phyloP scores from a whole-genome alignment of 176 grass and related monocot species.

The Melocanna baccifera region DNA sequence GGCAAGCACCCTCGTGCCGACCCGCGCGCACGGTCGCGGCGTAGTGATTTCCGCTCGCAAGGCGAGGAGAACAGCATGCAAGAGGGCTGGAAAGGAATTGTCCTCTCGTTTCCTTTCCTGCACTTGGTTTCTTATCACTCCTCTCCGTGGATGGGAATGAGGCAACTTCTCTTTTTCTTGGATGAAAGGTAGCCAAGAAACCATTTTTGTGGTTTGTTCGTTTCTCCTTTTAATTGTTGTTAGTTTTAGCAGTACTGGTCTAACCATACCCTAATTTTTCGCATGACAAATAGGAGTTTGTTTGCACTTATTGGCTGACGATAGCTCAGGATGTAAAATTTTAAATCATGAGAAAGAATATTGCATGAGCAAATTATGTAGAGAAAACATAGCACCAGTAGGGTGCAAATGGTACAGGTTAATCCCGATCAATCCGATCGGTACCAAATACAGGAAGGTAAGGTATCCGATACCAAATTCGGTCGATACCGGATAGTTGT shows the following conservation, averaged over 20 bases:
- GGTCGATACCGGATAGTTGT: too few relatives aligned
- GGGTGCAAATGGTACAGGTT: too few relatives aligned
- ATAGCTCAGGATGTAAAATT: neutral
- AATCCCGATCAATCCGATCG: too few relatives aligned
- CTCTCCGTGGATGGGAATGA: slow-evolving; percentile 18
- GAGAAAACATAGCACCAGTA: neutral
- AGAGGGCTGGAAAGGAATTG: slow-evolving; percentile 1
- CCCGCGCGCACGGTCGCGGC: neutral
- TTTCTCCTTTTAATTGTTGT: slow-evolving; percentile 21
- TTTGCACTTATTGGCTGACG: slow-evolving; percentile 20
- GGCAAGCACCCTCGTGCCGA: slow-evolving; percentile 52
- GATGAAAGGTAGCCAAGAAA: slow-evolving; percentile 23
- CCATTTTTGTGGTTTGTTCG: slow-evolving; percentile 38
- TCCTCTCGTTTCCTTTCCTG: neutral
- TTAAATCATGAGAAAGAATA: neutral
- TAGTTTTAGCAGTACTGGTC: slow-evolving; percentile 21
- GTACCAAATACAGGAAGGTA: too few relatives aligned
- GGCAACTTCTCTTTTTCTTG: neutral
- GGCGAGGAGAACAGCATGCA: slow-evolving; percentile 17
- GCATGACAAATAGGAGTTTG: slow-evolving; percentile 30
- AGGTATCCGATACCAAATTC: too few relatives aligned
- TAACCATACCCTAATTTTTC: slow-evolving; percentile 19
- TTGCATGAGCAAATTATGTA: neutral
- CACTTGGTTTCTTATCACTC: neutral
- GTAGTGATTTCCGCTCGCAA: neutral